These are phyloP conservation scores for Zymoseptoria crescenta DNA, from an alignment of 2,329 filamentous ascomycete genomes.

Conservation along the genomic window DNA sequence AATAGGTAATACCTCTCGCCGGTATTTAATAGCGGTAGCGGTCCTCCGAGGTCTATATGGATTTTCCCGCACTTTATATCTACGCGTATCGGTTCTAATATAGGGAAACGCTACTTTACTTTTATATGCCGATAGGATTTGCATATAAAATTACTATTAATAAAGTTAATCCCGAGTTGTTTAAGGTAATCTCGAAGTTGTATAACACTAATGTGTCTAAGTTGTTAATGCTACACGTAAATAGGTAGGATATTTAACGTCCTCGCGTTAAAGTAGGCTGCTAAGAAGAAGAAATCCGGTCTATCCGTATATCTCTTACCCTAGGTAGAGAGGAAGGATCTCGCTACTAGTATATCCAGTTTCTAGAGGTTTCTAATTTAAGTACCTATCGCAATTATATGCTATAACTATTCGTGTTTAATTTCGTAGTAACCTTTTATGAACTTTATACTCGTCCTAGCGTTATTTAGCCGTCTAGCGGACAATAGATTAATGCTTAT, in stretches of 20 bases:
- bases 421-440: too few species aligned
- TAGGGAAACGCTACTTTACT: neutral
- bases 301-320: too few species aligned
- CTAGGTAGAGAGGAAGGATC: too few species aligned
- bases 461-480: too few species aligned
- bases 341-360: too few species aligned
- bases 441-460: too few species aligned
- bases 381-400: too few species aligned
- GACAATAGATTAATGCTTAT: too few species aligned
- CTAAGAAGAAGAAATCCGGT: neutral
- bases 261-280: neutral
- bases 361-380: too few species aligned
- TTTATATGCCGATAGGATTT: neutral
- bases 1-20: too few species aligned
- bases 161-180: neutral
- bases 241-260: neutral
- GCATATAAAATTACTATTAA: conserved; percentile 1
- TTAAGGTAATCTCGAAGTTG: neutral
- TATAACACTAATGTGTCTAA: neutral
- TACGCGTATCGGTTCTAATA: neutral
- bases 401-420: too few species aligned
- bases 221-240: neutral
- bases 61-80: neutral
- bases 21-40: too few species aligned
- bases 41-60: conserved; percentile 1